Evolutionary conservation across 768 basidiomycete genomes (phyloP), one percentile per base, ranked within the genome.

Genomic region (Amanita pseudoporphyria): DNA sequence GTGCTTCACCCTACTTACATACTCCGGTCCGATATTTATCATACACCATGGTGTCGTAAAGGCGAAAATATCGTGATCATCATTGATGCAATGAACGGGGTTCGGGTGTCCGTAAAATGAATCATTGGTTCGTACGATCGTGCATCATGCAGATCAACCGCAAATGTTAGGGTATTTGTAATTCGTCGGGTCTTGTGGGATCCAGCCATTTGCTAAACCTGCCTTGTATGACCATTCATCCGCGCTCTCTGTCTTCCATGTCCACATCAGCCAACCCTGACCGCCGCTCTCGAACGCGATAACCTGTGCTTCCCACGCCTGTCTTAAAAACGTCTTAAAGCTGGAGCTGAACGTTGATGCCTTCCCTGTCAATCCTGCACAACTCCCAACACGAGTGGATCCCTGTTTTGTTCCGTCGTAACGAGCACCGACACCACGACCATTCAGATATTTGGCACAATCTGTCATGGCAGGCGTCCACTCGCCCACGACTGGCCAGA

Each of bases 151-250:
- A 36, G 22, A 60, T 62, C 52, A 76, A 28, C 65, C 67, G 56
- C 86, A 94, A 48, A 84, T 84, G 55, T 68, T 73, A 13, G 81
- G 84, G 64, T 78, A 88, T 57, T 67, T 57, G 36, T 58, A 63
- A 24, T 62, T 56, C 7, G 73, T 74, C 5, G 76, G 74, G 52
- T 74, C 62, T 53, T 71, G 62, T 7, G 92, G 91, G 60, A 95
- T 93, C 88, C 87, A 93, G 18, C 91, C 91, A 53, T 81, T 74
- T 10, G 69, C 63, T 30, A 94, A 69, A 35, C 90, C 90, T 39
- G 84, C 81, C 54, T 86, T 77, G 69, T 95, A 95, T 0, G 84
- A 75, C 93, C 93, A 96, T 51, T 95, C 93, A 54, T 89, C 86
- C 2, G 87, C 83, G 53, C 67, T 67, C 64, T 91, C 88, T 0